A percentile compares a stretch with the other conserved stretches of the same genome.
These are phyloP conservation scores for Kentomonas sorsogonicus DNA, from an alignment of 208 protist genomes.

Conservation along the genomic window DNA sequence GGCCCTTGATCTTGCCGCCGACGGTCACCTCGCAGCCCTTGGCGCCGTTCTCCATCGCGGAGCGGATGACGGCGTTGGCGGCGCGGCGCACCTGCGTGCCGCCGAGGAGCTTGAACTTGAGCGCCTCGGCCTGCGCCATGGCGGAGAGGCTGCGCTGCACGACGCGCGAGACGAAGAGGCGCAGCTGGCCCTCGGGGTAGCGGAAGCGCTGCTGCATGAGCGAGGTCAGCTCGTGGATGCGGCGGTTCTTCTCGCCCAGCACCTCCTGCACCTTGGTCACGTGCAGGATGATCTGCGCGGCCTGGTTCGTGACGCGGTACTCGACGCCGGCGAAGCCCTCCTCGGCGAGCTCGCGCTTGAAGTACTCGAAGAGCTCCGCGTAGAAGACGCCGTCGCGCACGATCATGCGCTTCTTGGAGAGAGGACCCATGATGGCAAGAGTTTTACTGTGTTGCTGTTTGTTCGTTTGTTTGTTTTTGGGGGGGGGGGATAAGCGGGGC, in stretches of 20 bases:
- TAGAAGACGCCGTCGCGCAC: slow-evolving; percentile 99
- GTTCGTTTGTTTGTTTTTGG: too few relatives aligned
- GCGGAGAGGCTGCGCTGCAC: slow-evolving; percentile 96
- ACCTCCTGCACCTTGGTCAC: slow-evolving; percentile 96
- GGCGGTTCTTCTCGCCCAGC: slow-evolving; percentile 95
- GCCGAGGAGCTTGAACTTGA: slow-evolving; percentile 97
- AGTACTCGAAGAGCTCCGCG: slow-evolving; percentile 99
- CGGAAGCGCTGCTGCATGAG: slow-evolving; percentile 98
- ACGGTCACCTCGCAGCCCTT: slow-evolving; percentile 99
- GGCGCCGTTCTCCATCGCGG: slow-evolving; percentile 98
- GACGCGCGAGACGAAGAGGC: slow-evolving; percentile 97
- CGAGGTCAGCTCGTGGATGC: slow-evolving; percentile 97
- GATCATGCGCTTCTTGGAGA: slow-evolving; percentile 96
- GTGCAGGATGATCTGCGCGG: slow-evolving; percentile 99
- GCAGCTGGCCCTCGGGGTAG: slow-evolving; percentile 93
- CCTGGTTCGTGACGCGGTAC: slow-evolving; percentile 93
- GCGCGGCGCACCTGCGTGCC: slow-evolving; percentile 97
- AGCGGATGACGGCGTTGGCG: slow-evolving; percentile 98
- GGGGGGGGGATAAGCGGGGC: neutral
- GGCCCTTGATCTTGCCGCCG: slow-evolving; percentile 98
- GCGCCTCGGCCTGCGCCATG: slow-evolving; percentile 98
- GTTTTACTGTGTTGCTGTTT: too few relatives aligned
- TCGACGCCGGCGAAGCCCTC: slow-evolving; percentile 97
- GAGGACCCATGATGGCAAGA: slow-evolving; percentile 46
- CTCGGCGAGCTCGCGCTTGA: slow-evolving; percentile 97